A percentile compares a stretch with the other conserved stretches of the same genome.
Conservation (phyloP, 257 asterid genomes). For the Solanum paucissectum region DNA sequence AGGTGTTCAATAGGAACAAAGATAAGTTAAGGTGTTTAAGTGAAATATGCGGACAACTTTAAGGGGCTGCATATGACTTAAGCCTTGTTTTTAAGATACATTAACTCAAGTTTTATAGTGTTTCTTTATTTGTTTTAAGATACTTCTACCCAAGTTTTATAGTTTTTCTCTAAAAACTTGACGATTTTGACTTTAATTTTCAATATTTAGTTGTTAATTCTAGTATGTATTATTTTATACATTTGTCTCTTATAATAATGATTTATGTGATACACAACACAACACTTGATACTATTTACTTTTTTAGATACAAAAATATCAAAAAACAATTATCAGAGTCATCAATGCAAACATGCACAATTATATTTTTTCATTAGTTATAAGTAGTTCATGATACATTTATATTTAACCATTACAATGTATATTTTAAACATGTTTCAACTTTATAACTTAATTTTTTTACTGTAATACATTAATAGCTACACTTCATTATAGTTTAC, state of each 20-base stretch:
- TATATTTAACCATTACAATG: neutral
- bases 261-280: neutral
- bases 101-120: neutral
- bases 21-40: neutral
- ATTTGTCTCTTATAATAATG: too few relatives aligned
- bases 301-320: too few relatives aligned
- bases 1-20: neutral
- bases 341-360: neutral
- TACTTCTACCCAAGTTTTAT: too few relatives aligned
- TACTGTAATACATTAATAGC: neutral
- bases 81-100: neutral
- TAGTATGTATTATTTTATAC: too few relatives aligned
- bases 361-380: neutral
- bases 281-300: too few relatives aligned
- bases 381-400: neutral
- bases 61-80: neutral
- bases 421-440: neutral
- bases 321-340: neutral
- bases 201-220: too few relatives aligned
- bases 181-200: neutral
- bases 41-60: neutral
- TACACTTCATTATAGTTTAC: too few relatives aligned
- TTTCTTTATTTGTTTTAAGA: too few relatives aligned
- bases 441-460: too few relatives aligned
- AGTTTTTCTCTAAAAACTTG: neutral